Conservation (phyloP, 768 basidiomycete species). For the Rhizopogon vesiculosus region DNA sequence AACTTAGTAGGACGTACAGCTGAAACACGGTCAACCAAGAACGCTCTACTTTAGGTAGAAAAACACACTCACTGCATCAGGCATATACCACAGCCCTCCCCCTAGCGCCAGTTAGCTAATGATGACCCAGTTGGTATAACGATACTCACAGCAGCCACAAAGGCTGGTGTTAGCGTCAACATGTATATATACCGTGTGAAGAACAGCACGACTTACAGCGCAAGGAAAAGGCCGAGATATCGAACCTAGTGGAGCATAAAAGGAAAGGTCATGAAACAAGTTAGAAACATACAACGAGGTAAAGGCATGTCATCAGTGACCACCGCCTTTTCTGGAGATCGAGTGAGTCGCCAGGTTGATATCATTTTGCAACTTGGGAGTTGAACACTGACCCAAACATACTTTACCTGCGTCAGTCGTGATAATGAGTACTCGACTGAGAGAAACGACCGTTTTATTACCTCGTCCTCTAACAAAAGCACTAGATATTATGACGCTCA, state of each 20-base stretch:
- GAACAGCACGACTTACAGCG: neutral
- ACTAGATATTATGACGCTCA: neutral
- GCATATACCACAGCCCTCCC: neutral
- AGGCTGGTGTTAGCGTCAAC: neutral
- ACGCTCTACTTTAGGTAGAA: neutral
- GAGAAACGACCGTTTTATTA: neutral
- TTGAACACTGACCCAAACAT: neutral
- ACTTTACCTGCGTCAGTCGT: neutral
- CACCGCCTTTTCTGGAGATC: neutral
- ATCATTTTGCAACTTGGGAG: neutral
- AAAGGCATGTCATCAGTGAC: neutral
- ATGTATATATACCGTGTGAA: neutral
- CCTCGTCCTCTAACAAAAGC: neutral
- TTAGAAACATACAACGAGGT: neutral
- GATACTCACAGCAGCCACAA: neutral
- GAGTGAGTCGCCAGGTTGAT: neutral
- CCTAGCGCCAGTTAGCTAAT: neutral
- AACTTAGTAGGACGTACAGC: neutral
- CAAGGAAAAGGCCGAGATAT: neutral
- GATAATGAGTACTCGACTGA: neutral
- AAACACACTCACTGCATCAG: neutral
- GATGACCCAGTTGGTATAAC: neutral
- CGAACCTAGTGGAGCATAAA: neutral
- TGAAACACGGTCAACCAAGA: neutral
- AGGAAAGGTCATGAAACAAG: neutral